Conservation (phyloP, 768 basidiomycete species). For the Tricholoma flavovirens region DNA sequence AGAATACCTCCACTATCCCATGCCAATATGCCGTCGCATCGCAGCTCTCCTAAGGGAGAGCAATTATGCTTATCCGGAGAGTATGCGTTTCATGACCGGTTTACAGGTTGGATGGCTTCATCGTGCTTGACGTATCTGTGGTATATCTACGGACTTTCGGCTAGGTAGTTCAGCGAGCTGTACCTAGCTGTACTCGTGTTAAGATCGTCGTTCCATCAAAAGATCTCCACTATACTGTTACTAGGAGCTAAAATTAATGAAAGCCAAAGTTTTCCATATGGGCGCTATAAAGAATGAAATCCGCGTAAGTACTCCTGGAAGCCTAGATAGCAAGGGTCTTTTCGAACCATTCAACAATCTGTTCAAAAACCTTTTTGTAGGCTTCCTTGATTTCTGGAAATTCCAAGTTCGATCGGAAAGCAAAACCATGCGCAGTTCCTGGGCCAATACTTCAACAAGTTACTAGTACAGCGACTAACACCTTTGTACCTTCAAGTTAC, state of each 20-base stretch:
- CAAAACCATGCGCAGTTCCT: slow-evolving; percentile 25
- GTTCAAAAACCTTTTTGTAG: slow-evolving; percentile 21
- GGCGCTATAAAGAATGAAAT: background rate
- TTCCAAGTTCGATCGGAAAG: slow-evolving; percentile 17
- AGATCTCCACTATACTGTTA: background rate
- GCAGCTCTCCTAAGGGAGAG: slow-evolving; percentile 71
- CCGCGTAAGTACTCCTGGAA: background rate
- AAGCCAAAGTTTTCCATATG: too few species aligned
- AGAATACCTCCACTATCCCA: slow-evolving; percentile 83
- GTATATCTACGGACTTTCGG: background rate
- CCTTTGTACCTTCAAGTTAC: slow-evolving; percentile 20
- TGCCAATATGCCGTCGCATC: slow-evolving; percentile 68
- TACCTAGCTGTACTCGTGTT: background rate
- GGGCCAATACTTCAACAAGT: too few species aligned
- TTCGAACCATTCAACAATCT: slow-evolving; percentile 20
- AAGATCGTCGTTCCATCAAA: background rate
- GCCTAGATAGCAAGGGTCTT: slow-evolving; percentile 11
- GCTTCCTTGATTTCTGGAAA: slow-evolving; percentile 21
- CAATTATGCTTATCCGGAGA: slow-evolving; percentile 68
- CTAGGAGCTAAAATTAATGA: background rate
- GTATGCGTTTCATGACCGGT: slow-evolving; percentile 73
- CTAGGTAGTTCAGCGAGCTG: too few species aligned
- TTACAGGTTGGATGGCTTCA: slow-evolving; percentile 79
- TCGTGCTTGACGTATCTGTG: slow-evolving; percentile 23
- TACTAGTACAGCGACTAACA: too few species aligned